Conservation (phyloP, 2,329 filamentous ascomycete genomes). For the Ascocoryne sarcoides region DNA sequence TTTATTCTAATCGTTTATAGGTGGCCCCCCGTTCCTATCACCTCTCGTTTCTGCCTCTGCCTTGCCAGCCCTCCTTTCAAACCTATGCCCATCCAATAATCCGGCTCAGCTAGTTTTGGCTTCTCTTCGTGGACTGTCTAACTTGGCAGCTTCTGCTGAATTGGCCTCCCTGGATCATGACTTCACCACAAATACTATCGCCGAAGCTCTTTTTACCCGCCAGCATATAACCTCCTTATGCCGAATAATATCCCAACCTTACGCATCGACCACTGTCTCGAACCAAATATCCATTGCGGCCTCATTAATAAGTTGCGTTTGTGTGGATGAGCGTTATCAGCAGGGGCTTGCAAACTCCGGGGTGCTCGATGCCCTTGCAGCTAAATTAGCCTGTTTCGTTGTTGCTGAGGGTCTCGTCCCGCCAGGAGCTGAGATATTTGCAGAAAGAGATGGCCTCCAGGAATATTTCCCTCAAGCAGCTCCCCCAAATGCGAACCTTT, state of each 20-base stretch:
- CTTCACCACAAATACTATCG: constrained; percentile 42
- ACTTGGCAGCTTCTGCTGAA: constrained; percentile 57
- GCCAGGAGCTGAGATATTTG: constrained; percentile 49
- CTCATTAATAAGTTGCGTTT: constrained; percentile 48
- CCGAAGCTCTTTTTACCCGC: constrained; percentile 55
- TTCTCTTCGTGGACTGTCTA: constrained; percentile 65
- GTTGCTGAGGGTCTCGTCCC: constrained; percentile 61
- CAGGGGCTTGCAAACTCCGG: constrained; percentile 62
- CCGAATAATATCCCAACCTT: constrained; percentile 54
- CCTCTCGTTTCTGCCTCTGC: constrained; percentile 62
- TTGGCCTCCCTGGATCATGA: constrained; percentile 44
- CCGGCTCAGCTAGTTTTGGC: constrained; percentile 60
- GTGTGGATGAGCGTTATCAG: constrained; percentile 61
- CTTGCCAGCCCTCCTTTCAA: constrained; percentile 61
- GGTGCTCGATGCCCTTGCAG: constrained; percentile 69
- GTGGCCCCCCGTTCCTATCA: constrained; percentile 68
- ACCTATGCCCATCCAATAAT: constrained; percentile 56
- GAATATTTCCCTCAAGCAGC: constrained; percentile 55
- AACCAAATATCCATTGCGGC: constrained; percentile 54
- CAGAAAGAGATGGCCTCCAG: constrained; percentile 44
- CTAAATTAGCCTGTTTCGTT: constrained; percentile 62
- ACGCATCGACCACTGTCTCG: constrained; percentile 43
- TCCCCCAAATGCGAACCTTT: constrained; percentile 48
- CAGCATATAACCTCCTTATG: constrained; percentile 54
- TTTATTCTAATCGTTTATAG: constrained; percentile 36